Base-by-base conservation (phyloP, 2,329 filamentous ascomycete genomes). In the Graphiopsis chlorocephala region DNA sequence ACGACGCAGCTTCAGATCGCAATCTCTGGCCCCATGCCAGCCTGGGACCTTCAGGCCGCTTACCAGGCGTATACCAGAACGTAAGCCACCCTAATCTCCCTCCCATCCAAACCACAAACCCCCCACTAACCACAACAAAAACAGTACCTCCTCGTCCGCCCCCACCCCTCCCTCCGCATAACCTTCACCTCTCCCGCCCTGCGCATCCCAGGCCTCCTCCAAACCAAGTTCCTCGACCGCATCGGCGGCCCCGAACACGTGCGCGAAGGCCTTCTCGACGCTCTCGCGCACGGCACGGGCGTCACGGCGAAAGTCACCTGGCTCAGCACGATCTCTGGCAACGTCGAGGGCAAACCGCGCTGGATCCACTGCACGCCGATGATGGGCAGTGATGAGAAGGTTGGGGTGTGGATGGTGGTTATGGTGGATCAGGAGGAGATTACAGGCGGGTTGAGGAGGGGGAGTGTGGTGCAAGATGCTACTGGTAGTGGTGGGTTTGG, bases 121-220 rank as follows among this genome's bases (percentile, higher is more conserved):
- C 6, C 48, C 14, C 26, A 29, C 12, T 31, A 2, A 15, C 23
- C n/a, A 3, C n/a, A n/a, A n/a, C n/a, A 31, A 17, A 14, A 52
- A 57, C 31, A 88, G 70, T 89, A 88, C 70, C 80, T 89, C n/a
- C 82, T 89, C 20, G 83, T 89, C 5, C 81, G 88, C 4, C 89
- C 89, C 0, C 86, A 86, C 68, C 88, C 89, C 0, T 88, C 82
- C 38, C 79, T 91, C 0, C 83, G 85, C 1, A 86, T 91, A 60
- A 82, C 90, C 0, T 91, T 91, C 72, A 88, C 88, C 2, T 89
- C 87, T 1, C 88, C 88, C 0, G 84, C 86, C 1, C 82, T 91
- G 29, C 84, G 88, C 2, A 84, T 90, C 0, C 88, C 88, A 0
- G 88, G 88, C 0, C 88, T 90, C 58, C 78, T 91, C 0, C 80